A percentile compares a stretch with the other conserved stretches of the same genome.
phyloP scores from a whole-genome alignment of 2,329 filamentous ascomycete genomes.

The Cladorrhinum sp. region DNA sequence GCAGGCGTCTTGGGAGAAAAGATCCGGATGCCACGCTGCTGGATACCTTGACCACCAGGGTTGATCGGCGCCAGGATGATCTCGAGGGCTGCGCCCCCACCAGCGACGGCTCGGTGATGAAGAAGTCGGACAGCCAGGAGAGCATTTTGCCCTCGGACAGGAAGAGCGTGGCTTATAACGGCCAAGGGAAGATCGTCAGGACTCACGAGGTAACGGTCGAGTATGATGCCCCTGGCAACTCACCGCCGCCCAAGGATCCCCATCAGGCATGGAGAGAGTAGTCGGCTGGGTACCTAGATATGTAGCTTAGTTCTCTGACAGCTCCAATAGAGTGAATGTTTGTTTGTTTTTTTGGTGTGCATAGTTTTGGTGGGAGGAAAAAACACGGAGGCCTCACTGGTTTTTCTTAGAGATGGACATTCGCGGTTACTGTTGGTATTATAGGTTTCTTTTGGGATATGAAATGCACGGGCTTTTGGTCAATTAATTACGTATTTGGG shows the following conservation, averaged over 20 bases:
- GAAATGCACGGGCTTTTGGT: no score
- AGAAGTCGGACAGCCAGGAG: constrained; percentile 2
- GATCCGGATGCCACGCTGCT: neutral
- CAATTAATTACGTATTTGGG: no score
- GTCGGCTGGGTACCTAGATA: neutral
- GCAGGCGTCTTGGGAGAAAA: neutral
- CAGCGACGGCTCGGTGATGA: neutral
- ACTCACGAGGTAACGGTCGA: constrained; percentile 5
- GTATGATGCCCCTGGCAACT: neutral
- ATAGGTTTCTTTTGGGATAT: no score
- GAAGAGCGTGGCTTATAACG: neutral
- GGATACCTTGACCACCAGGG: neutral
- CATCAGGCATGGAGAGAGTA: neutral
- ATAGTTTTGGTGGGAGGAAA: no score
- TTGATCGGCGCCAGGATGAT: neutral
- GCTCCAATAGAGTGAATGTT: neutral
- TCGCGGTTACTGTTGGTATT: no score
- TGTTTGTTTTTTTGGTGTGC: neutral
- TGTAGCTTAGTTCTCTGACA: neutral
- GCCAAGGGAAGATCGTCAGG: neutral
- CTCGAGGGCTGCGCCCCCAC: neutral
- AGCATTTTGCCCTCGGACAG: neutral
- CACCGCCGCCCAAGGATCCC: neutral
- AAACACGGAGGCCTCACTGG: no score
- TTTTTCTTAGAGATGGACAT: no score